Conservation (phyloP, 306 rosid species). For the Rosa multiflora region DNA sequence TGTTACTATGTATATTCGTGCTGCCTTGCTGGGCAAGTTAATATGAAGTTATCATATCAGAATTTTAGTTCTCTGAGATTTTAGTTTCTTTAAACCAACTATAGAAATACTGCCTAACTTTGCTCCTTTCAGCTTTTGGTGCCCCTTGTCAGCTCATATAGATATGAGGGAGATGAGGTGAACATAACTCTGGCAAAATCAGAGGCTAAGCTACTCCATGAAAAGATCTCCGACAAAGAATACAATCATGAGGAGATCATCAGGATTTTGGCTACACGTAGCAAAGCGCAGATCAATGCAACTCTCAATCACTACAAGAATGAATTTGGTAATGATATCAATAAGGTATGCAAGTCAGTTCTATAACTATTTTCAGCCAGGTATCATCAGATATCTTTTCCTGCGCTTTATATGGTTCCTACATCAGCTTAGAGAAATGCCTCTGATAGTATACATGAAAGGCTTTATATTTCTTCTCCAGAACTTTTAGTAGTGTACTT, state of each 20-base stretch:
- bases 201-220: conserved; percentile 65
- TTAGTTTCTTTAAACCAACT: neutral
- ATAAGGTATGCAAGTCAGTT: conserved; percentile 40
- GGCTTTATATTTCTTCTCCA: neutral
- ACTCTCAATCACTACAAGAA: conserved; percentile 64
- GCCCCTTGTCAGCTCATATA: conserved; percentile 16
- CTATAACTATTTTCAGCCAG: neutral
- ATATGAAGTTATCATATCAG: neutral
- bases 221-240: conserved; percentile 56
- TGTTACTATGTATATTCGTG: neutral
- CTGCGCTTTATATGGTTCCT: neutral
- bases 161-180: conserved; percentile 17
- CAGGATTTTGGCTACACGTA: conserved; percentile 60
- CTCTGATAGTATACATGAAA: neutral
- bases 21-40: neutral
- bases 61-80: neutral
- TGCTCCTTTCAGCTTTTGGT: conserved; percentile 18
- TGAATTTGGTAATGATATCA: conserved; percentile 50
- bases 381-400: neutral
- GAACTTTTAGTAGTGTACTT: neutral
- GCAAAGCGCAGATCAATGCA: conserved; percentile 66
- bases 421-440: neutral
- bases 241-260: conserved; percentile 56
- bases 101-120: neutral
- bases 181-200: conserved; percentile 54